These are phyloP conservation scores for Candida germanica DNA, from an alignment of 805 yeast genomes.

Conservation along the genomic window DNA sequence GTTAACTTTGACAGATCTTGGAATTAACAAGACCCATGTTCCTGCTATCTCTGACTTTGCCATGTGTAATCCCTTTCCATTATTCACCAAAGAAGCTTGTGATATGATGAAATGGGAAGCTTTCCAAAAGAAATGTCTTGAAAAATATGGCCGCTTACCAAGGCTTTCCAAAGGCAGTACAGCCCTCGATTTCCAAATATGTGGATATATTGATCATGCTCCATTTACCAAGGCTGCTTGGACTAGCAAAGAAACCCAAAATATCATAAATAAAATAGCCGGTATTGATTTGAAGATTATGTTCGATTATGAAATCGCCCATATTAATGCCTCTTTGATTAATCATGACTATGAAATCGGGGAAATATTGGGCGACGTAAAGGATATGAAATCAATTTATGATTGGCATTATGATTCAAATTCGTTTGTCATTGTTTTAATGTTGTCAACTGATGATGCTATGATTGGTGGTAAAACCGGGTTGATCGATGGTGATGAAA, in stretches of 20 bases:
- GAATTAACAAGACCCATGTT: slow-evolving; percentile 33
- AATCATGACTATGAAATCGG: slow-evolving; percentile 12
- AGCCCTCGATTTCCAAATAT: slow-evolving; percentile 25
- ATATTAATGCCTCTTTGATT: slow-evolving; percentile 22
- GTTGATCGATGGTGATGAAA: slow-evolving; percentile 14
- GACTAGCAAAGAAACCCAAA: slow-evolving; percentile 26
- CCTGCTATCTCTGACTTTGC: slow-evolving; percentile 33
- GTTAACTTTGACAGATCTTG: slow-evolving; percentile 35
- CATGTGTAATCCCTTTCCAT: slow-evolving; percentile 26
- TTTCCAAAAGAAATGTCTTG: slow-evolving; percentile 19
- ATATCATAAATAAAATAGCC: slow-evolving; percentile 22
- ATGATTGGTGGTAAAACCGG: slow-evolving; percentile 18
- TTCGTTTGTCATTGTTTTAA: slow-evolving; percentile 15
- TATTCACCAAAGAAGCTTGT: slow-evolving; percentile 28
- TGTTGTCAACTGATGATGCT: slow-evolving; percentile 14
- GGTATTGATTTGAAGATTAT: slow-evolving; percentile 25
- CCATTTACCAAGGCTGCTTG: slow-evolving; percentile 27
- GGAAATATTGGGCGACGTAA: slow-evolving; percentile 5
- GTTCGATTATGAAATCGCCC: slow-evolving; percentile 27
- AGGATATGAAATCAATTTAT: slow-evolving; percentile 9
- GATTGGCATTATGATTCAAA: slow-evolving; percentile 19
- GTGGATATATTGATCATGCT: slow-evolving; percentile 22
- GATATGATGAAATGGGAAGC: slow-evolving; percentile 28
- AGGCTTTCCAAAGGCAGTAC: slow-evolving; percentile 23
- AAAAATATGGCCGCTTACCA: slow-evolving; percentile 24